phyloP scores from a whole-genome alignment of 2,329 filamentous ascomycete genomes.

The Furcasterigmium sp. region DNA sequence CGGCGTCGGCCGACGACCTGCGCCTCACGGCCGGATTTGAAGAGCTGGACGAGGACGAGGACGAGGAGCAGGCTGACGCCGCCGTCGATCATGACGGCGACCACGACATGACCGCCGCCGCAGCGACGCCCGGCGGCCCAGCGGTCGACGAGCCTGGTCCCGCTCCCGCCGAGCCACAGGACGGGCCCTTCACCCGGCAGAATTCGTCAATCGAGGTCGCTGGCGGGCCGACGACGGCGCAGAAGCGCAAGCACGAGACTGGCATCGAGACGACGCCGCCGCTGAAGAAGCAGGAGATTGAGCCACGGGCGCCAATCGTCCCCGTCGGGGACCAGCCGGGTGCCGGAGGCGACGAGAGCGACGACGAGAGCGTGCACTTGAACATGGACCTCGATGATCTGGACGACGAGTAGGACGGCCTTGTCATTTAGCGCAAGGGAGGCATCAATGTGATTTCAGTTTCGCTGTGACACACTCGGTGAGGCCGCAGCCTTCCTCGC shows the following conservation, averaged over 20 bases:
- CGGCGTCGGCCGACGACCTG: constrained; percentile 4
- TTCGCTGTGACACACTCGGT: neutral
- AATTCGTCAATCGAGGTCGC: constrained; percentile 10
- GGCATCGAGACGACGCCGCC: constrained; percentile 17
- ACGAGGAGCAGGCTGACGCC: constrained; percentile 35
- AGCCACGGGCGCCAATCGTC: constrained; percentile 4
- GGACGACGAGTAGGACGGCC: constrained; percentile 34
- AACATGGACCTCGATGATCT: constrained; percentile 53
- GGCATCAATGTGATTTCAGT: constrained; percentile 1
- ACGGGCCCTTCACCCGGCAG: constrained; percentile 28
- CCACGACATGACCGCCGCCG: constrained; percentile 18
- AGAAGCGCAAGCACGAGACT: constrained; percentile 37
- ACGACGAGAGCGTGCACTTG: constrained; percentile 51
- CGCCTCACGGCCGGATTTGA: constrained; percentile 11
- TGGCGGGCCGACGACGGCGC: constrained; percentile 13
- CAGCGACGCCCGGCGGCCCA: constrained; percentile 2
- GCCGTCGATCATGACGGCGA: constrained; percentile 22
- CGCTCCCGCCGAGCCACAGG: constrained; percentile 11
- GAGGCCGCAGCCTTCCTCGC: too few species aligned
- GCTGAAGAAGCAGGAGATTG: constrained; percentile 12
- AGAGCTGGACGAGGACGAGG: constrained; percentile 34
- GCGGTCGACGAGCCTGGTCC: constrained; percentile 29
- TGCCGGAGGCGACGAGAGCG: constrained; percentile 37
- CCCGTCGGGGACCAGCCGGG: constrained; percentile 12
- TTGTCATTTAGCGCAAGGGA: neutral